Base-by-base conservation (phyloP, 441 rosid species). In the Adansonia gregorii region DNA sequence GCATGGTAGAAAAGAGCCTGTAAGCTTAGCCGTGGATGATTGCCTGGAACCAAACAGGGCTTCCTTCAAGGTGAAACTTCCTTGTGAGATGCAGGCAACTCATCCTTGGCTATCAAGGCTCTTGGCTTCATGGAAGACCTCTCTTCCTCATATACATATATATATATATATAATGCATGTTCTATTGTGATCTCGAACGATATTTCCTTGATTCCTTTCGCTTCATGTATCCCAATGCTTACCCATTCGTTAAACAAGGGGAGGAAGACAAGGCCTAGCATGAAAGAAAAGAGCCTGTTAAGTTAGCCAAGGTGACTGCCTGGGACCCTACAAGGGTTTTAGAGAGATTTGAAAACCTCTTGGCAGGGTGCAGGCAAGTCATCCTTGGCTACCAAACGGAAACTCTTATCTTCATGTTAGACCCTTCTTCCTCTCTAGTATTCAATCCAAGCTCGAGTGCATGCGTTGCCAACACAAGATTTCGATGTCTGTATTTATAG, bases 291-390 rank as follows among this genome's bases (percentile, higher is more conserved):
- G 83, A 75, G 76, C 14, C 75, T 51, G 82, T 78, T 64, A 41
- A 27, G 75, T n/a, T 78, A 67, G 83, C 86, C 78, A 81, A 81
- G 82, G 79, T 20, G 79, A 81, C 72, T 81, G 84, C 86, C 82
- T 75, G 80, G 14, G 12, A 14, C 65, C 76, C 19, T 49, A 5
- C 68, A 3, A 71, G 51, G 74, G 74, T 63, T 59, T 54, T 41
- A 45, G 17, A 9, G 27, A 22, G n/a, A 19, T 49, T 58, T 7
- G 65, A 41, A 60, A 52, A 20, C 41, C 76, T 35, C 71, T 48
- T 14, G 56, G 56, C 24, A 2, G 41, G 66, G 60, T 10, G 75
- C 79, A 81, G 84, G 39, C 39, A 35, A 35, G 39, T 35, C 39
- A 35, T 35, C 39, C 39, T 35, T 35, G 84, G 83, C 83, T 80